Percentiles rank a stretch among this genome's conserved stretches.
These are phyloP conservation scores for Aspergillus sp. DNA, from an alignment of 2,329 filamentous ascomycete species.

Conservation along the genomic window DNA sequence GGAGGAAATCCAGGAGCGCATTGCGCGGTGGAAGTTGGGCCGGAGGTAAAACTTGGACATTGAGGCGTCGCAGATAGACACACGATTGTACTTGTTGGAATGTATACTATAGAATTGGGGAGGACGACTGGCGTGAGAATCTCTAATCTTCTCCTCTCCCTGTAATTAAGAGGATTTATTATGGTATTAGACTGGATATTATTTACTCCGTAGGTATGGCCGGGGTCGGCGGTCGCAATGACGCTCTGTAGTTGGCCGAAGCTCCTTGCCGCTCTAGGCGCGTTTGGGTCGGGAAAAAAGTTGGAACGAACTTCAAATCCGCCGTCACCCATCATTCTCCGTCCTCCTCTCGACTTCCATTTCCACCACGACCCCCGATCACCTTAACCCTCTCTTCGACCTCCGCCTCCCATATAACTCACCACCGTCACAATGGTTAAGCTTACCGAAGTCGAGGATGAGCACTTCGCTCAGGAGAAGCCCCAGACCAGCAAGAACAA, in stretches of 20 bases:
- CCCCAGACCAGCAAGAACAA: slow-evolving; percentile 62
- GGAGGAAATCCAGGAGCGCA: slow-evolving; percentile 86
- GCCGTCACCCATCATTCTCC: slow-evolving; percentile 26
- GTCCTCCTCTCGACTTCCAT: slow-evolving; percentile 11
- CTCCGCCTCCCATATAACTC: slow-evolving; percentile 6
- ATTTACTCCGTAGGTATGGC: no score
- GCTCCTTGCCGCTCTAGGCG: slow-evolving; percentile 34
- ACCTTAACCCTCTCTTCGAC: slow-evolving; percentile 6
- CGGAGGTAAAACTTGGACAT: slow-evolving; percentile 46
- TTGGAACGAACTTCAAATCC: slow-evolving; percentile 31
- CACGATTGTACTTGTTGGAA: not conserved
- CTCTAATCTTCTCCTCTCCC: slow-evolving; percentile 14
- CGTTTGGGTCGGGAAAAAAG: slow-evolving; percentile 38
- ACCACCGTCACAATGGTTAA: slow-evolving; percentile 71
- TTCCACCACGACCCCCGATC: slow-evolving; percentile 4
- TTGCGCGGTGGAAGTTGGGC: slow-evolving; percentile 80
- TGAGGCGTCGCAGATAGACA: not conserved
- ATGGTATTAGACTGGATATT: not conserved
- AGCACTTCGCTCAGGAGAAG: slow-evolving; percentile 79
- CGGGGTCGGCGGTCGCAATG: not conserved
- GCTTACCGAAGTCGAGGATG: slow-evolving; percentile 94
- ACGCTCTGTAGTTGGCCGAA: slow-evolving; percentile 20
- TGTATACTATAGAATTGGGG: slow-evolving; percentile 12
- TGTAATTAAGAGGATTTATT: slow-evolving; percentile 20
- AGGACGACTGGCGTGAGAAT: not conserved